Conservation (phyloP, 306 rosid species). For the Boehmeria nivea region DNA sequence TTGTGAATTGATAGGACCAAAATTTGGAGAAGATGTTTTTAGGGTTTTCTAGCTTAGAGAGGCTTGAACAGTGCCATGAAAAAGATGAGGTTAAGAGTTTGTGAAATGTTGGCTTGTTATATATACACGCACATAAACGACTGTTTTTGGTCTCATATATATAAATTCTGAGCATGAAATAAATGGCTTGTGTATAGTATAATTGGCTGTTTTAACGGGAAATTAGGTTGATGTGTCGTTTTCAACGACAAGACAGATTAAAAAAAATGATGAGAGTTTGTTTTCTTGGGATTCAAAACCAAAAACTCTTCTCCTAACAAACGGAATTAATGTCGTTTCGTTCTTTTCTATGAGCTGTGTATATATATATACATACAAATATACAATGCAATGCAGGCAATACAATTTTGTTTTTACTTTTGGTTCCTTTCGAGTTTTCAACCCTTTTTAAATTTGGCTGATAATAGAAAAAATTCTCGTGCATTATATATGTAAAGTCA, state of each 20-base stretch:
- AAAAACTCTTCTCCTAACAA: slow-evolving; percentile 13
- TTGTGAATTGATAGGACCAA: too few relatives aligned
- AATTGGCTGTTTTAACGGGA: slow-evolving; percentile 46
- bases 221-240: slow-evolving; percentile 57
- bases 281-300: slow-evolving; percentile 68
- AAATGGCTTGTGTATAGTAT: slow-evolving; percentile 28
- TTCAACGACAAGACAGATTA: slow-evolving; percentile 50
- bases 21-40: too few relatives aligned
- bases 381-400: neutral
- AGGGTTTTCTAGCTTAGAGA: too few relatives aligned
- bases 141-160: neutral
- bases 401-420: slow-evolving; percentile 1
- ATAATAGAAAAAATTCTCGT: too few relatives aligned
- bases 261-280: slow-evolving; percentile 48
- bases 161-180: slow-evolving; percentile 24
- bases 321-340: neutral
- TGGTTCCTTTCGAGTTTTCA: neutral
- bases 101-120: neutral
- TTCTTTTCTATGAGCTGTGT: slow-evolving; percentile 1
- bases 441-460: neutral
- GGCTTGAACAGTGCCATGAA: too few relatives aligned
- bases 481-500: neutral
- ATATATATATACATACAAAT: too few relatives aligned
- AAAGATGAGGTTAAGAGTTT: neutral
- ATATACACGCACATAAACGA: neutral